A percentile compares a stretch with the other conserved stretches of the same genome.
Evolutionary conservation across 371 early-diverging fungal genomes (phyloP).

Genomic region (Lichtheimia ornata): DNA sequence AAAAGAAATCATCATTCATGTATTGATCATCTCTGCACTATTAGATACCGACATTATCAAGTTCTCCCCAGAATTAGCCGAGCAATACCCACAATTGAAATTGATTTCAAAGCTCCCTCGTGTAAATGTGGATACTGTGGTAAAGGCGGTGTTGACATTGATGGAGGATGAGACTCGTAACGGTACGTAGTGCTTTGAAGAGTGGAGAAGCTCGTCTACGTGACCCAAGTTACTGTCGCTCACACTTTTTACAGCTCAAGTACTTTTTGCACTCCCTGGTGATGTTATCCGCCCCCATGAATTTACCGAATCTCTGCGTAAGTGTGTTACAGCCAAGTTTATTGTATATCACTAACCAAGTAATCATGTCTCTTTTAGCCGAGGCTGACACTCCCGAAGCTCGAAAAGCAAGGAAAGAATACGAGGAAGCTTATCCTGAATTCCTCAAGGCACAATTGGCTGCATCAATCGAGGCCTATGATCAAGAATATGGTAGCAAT

Average conservation of each 20-base stretch:
- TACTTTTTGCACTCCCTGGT: slow-evolving; percentile 23
- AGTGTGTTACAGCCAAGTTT: not conserved
- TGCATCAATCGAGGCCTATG: too few species aligned
- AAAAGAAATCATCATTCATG: not conserved
- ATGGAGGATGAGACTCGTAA: slow-evolving; percentile 48
- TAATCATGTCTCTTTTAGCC: too few species aligned
- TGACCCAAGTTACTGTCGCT: too few species aligned
- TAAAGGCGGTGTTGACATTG: slow-evolving; percentile 53
- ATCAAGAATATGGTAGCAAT: too few species aligned
- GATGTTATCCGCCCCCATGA: slow-evolving; percentile 15
- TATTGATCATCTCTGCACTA: not conserved
- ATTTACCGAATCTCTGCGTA: slow-evolving; percentile 12
- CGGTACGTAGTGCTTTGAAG: slow-evolving; percentile 20
- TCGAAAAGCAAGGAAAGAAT: too few species aligned
- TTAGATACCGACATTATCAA: slow-evolving; percentile 14
- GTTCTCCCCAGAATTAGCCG: not conserved
- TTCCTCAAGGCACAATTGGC: too few species aligned
- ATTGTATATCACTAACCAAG: too few species aligned
- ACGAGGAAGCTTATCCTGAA: too few species aligned
- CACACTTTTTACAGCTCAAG: slow-evolving; percentile 9
- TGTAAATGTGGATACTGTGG: slow-evolving; percentile 49
- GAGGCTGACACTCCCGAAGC: too few species aligned
- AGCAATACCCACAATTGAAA: not conserved
- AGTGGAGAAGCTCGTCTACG: too few species aligned
- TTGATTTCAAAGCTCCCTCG: slow-evolving; percentile 18